Base-by-base conservation (phyloP, 805 yeast species). In the Myxozyma monticola region DNA sequence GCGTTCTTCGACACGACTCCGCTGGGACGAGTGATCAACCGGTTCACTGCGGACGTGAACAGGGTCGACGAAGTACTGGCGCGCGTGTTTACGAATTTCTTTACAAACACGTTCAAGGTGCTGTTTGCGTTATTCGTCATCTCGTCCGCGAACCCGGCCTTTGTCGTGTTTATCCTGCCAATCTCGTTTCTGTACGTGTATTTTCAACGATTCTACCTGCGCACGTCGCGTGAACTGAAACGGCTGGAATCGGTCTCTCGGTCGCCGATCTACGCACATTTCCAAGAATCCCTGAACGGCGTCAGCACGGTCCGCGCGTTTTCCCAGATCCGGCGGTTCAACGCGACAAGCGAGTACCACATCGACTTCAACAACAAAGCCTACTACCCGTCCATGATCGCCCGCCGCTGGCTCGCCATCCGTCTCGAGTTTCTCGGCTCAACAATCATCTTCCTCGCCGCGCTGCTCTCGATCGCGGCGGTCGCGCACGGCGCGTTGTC, bases 351-450 rank as follows among this genome's bases (percentile, higher is more conserved):
- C 63, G 53, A 70, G 47, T 59, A 50, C 64, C 84, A 59, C 55
- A 78, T 91, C 62, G 98, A 93, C 65, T 78, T 78, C 61, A 90
- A 91, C 67, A 81, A 90, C 85, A 77, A 85, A 62, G 97, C 98
- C 0, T 88, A 80, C 63, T 93, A 88, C 73, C 96, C 97, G 21
- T 78, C 96, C 4, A 81, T 89, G 51, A 84, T 87, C 66, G 90
- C 96, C 6, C 91, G 93, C 66, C 83, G 99, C 71, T 93, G 99
- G 99, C 78, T 93, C 52, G 96, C 98, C 10, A 95, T 88, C 9
- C 78, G 99, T 64, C 75, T 93, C 53, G 98, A 93, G 68, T 82
- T 86, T 59, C 73, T 93, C 57, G 98, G 98, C 29, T 85, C 97
- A 1, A 61, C 89, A 36, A 85, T 93, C 54, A 91, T 93, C 62